Evolutionary conservation across 176 grass and related monocot genomes (phyloP), one percentile per base, ranked within the genome.

Genomic region (Oryza australiensis): DNA sequence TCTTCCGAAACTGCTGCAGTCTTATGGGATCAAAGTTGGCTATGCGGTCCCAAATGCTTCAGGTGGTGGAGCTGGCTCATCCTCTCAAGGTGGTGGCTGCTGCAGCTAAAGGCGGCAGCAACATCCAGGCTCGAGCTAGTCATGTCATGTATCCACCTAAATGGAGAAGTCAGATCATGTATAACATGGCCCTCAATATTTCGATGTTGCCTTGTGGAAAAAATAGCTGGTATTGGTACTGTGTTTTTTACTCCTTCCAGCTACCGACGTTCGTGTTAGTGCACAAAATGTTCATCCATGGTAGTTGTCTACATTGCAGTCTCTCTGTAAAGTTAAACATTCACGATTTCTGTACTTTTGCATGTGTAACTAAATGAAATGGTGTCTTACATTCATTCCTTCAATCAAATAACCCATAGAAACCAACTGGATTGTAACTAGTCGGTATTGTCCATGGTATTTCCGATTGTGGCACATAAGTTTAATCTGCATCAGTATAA

Each of bases 11-110:
- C 77, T 83, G 9, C 26, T 85, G 81, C 87, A 94, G 92, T 89
- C 92, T 20, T 87, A 91, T 4, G 92, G 92, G 67, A 94, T 94
- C 80, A 94, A 94, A 85, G 80, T 87, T 79, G 92, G 92, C 13
- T 91, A 91, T 46, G 86, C 70, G 45, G 89, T 80, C 11, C 89
- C 86, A 30, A 84, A 83, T 26, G 40, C 92, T 64, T 72, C 89
- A 24, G 92, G 81, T 68, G 86, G 87, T 74, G 90, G 81, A 77
- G 86, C 80, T 87, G 89, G 86, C 46, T 89, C 92, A 4, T 85
- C 88, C 65, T 90, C 91, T 55, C 91, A 90, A 71, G 73, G 68
- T 24, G 68, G 85, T 80, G 78, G 85, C 74, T 93, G 91, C 66
- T 93, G 91, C 82, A 85, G 85, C 72, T 90, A 70, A 70, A 90